These are phyloP conservation scores for Eremochloa ophiuroides DNA, from an alignment of 176 grass and related monocot species.

Conservation along the genomic window DNA sequence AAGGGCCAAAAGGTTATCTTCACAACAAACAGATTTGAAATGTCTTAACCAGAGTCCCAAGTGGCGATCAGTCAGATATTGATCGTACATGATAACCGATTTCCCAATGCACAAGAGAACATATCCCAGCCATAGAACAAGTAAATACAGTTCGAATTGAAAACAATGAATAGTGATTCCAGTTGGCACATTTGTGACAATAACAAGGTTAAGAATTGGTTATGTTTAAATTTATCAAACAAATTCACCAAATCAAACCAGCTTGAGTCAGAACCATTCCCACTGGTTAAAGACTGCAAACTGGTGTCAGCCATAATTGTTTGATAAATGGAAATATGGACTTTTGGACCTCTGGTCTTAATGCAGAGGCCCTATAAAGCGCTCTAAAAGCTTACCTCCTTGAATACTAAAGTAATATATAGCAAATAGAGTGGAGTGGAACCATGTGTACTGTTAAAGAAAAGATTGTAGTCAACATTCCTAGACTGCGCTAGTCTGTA, in stretches of 20 bases:
- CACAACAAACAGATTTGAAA: background rate
- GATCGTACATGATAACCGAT: background rate
- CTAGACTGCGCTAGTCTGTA: background rate
- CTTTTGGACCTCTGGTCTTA: background rate
- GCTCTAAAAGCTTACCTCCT: background rate
- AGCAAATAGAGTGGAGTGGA: background rate
- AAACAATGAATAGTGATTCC: background rate
- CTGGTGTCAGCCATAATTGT: background rate
- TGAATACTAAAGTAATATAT: background rate
- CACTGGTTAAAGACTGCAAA: background rate
- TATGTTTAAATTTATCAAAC: background rate
- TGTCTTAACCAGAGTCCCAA: background rate
- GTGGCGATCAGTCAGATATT: background rate
- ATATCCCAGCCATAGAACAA: background rate
- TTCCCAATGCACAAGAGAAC: background rate
- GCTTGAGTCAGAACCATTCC: background rate
- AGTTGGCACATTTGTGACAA: background rate
- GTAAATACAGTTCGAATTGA: background rate
- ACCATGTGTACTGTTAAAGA: background rate
- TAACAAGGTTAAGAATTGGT: background rate
- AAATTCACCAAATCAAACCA: background rate
- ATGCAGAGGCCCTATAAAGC: background rate
- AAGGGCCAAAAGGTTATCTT: background rate
- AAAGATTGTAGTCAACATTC: background rate
- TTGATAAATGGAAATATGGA: background rate